phyloP scores from a whole-genome alignment of 345 rosid species.

The Syzygium jambos region DNA sequence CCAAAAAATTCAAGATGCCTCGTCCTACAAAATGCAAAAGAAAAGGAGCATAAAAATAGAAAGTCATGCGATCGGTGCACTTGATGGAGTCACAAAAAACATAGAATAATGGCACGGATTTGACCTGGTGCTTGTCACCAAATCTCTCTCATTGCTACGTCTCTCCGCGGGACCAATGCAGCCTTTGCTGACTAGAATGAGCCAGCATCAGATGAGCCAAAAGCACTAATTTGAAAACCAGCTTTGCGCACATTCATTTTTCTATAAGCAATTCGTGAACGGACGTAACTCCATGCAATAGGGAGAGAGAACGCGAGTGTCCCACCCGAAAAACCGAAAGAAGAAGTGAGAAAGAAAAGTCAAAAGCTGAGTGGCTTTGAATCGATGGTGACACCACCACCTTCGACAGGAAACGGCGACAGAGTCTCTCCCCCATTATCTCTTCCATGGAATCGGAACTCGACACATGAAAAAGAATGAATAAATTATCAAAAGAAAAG shows the following conservation, averaged over 20 bases:
- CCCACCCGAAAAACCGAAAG: not conserved
- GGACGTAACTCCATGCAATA: not conserved
- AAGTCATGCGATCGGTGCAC: not conserved
- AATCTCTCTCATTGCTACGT: not conserved
- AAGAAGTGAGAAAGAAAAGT: not conserved
- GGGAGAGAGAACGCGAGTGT: not conserved
- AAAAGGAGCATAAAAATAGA: not conserved
- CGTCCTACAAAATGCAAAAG: not conserved
- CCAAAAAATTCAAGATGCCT: not conserved
- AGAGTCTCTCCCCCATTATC: constrained; percentile 17
- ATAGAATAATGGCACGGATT: not conserved
- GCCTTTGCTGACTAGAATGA: not conserved
- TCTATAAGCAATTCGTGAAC: not conserved
- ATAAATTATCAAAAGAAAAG: not conserved
- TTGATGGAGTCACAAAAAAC: not conserved
- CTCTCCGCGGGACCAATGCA: not conserved
- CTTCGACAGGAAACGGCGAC: constrained; percentile 6
- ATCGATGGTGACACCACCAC: constrained; percentile 17
- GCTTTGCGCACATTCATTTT: not conserved
- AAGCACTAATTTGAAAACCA: not conserved
- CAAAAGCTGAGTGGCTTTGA: constrained; percentile 1
- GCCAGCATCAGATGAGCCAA: not conserved
- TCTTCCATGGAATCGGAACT: constrained; percentile 9
- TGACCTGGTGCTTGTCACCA: not conserved
- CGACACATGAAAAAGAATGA: constrained; percentile 22